Evolutionary conservation across 1,284 basidiomycete species (phyloP).

Genomic region (Wallemia ichthyophaga): DNA sequence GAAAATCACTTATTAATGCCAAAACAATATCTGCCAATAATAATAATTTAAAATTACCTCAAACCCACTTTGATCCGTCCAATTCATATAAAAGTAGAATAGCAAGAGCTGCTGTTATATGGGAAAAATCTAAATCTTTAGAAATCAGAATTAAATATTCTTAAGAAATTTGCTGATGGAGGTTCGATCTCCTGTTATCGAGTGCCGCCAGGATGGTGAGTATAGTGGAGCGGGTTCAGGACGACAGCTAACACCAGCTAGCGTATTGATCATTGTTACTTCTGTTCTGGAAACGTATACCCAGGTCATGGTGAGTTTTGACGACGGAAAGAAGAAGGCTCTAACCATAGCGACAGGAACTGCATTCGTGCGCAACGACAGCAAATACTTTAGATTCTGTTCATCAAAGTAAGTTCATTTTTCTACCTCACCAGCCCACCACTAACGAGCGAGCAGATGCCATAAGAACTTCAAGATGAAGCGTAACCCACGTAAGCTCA

Average conservation of each 20-base stretch:
- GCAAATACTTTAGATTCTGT: conserved; percentile 87
- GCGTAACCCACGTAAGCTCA: conserved; percentile 92
- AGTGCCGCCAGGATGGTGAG: not conserved
- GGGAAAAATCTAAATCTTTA: too few relatives aligned
- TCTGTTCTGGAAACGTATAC: conserved; percentile 79
- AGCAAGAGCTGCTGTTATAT: too few relatives aligned
- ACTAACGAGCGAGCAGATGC: conserved; percentile 25
- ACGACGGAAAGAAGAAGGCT: not conserved
- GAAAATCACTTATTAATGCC: too few relatives aligned
- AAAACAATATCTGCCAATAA: too few relatives aligned
- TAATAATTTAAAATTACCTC: too few relatives aligned
- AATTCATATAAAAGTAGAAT: too few relatives aligned
- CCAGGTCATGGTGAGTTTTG: conserved; percentile 48
- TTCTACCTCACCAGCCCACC: not conserved
- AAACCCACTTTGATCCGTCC: too few relatives aligned
- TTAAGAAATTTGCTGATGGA: conserved; percentile 4
- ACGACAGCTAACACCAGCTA: conserved; percentile 17
- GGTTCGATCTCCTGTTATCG: conserved; percentile 4
- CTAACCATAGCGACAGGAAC: conserved; percentile 23
- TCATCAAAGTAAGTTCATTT: conserved; percentile 47
- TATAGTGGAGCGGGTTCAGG: not conserved
- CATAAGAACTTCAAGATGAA: conserved; percentile 99
- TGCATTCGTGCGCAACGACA: conserved; percentile 85
- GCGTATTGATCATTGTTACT: conserved; percentile 70
- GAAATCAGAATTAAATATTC: not conserved